Base-by-base conservation (phyloP, 306 rosid genomes). In the Fragaria ananassa region DNA sequence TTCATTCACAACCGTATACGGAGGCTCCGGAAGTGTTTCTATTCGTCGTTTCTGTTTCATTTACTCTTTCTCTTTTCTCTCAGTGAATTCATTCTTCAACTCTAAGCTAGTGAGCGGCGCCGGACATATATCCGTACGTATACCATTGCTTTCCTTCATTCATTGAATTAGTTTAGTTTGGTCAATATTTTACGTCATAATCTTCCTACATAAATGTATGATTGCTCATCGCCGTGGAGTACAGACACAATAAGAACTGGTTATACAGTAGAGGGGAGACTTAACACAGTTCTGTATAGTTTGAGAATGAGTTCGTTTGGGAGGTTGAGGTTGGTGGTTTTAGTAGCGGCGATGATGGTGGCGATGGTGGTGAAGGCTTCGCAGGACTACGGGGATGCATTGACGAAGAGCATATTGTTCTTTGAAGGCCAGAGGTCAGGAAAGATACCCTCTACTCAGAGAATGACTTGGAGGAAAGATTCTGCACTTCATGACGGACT, bases 391-490 rank as follows among this genome's bases (percentile, higher is more conserved):
- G 90, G 78, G 10, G 88, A 84, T 12, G 90, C 92, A 14, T 78
- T 86, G 71, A 19, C 80, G 18, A 88, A 88, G 74, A 82, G 87
- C 69, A 88, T 88, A 2, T 76, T 84, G 83, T 88, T 88, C 76
- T 86, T 86, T 76, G 90, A 86, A 80, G 92, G 90, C 23, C 87
- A 84, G 51, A 86, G 90, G 66, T 88, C 87, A 56, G 90, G 90
- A 44, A 88, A 84, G 71, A 50, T 88, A 10, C 90, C 87, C 69
- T 61, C 88, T 49, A 34, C 64, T 9, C 93, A 87, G 50, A 85
- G 93, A 23, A 71, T 89, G 78, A 72, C 62, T 46, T 87, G 89
- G 91, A 85, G 89, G 80, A 85, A 76, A 27, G 85, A 87, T 37
- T 87, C 88, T 42, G 91, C 67, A 0, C 89, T 89, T 73, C 10